Evolutionary conservation across 306 rosid genomes (phyloP).

Genomic region (Sophora flavescens): DNA sequence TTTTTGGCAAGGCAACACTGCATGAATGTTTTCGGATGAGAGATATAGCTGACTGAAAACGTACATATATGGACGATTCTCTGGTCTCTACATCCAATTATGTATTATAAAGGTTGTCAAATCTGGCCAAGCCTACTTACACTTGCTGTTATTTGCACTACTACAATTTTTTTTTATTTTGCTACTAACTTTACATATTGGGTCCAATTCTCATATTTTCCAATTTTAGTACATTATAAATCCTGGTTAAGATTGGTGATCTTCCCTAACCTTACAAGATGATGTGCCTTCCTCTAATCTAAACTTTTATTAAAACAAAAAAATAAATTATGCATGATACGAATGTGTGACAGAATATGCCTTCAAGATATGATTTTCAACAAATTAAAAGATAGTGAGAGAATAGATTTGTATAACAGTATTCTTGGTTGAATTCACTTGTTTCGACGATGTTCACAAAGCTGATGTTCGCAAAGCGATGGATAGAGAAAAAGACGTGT

Average conservation of each 20-base stretch:
- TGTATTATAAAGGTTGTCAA: neutral
- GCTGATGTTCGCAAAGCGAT: constrained; percentile 33
- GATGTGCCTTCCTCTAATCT: too few species aligned
- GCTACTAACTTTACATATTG: too few species aligned
- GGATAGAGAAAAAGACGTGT: neutral
- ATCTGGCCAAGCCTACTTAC: too few species aligned
- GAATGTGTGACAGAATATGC: constrained; percentile 51
- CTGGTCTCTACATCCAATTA: neutral
- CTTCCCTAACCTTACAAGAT: too few species aligned
- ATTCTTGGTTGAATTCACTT: constrained; percentile 43
- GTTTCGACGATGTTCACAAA: constrained; percentile 50
- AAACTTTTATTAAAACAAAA: too few species aligned
- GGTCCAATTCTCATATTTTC: too few species aligned
- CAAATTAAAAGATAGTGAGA: neutral
- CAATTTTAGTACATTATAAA: too few species aligned
- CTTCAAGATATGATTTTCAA: constrained; percentile 35
- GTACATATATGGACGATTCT: constrained; percentile 16
- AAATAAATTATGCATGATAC: constrained; percentile 9
- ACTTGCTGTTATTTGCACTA: too few species aligned
- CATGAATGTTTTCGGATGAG: neutral
- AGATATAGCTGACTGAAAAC: neutral
- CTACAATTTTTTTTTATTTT: too few species aligned
- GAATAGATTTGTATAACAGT: constrained; percentile 12
- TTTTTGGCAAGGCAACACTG: neutral
- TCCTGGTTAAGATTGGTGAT: too few species aligned